Conservation (phyloP, 768 basidiomycete species). For the Russula ochroleuca region DNA sequence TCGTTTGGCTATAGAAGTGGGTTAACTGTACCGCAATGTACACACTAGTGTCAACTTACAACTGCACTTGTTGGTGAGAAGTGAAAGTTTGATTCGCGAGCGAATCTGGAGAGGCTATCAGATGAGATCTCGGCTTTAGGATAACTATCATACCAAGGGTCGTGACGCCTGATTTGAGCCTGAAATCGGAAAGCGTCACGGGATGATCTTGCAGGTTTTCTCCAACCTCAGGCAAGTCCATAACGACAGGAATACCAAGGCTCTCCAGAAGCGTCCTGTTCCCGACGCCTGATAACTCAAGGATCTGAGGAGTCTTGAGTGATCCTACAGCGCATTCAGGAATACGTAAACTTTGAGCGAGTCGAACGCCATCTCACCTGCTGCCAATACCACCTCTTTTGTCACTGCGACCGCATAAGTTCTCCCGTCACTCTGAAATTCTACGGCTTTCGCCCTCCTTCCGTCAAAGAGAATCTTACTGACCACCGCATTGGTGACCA, state of each 20-base stretch:
- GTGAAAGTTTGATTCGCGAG: slow-evolving; percentile 21
- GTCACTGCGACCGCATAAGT: slow-evolving; percentile 16
- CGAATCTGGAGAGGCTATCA: slow-evolving; percentile 13
- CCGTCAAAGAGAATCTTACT: slow-evolving; percentile 19
- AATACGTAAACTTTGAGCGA: background rate
- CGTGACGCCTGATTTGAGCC: slow-evolving; percentile 15
- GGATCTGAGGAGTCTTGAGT: slow-evolving; percentile 27
- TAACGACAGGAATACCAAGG: slow-evolving; percentile 22
- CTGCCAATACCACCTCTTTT: slow-evolving; percentile 22
- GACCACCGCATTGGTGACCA: slow-evolving; percentile 20
- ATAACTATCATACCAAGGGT: slow-evolving; percentile 21
- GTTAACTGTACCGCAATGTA: background rate
- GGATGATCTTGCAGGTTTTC: slow-evolving; percentile 28
- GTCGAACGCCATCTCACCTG: slow-evolving; percentile 11
- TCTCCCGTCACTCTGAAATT: slow-evolving; percentile 20
- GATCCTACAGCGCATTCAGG: slow-evolving; percentile 18
- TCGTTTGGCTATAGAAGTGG: slow-evolving; percentile 5
- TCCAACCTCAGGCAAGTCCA: slow-evolving; percentile 26
- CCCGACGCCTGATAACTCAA: slow-evolving; percentile 25
- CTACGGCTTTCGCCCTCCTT: slow-evolving; percentile 19
- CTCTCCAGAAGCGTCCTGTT: slow-evolving; percentile 21
- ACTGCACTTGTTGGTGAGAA: slow-evolving; percentile 17
- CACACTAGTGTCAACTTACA: slow-evolving; percentile 5
- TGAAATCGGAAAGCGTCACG: slow-evolving; percentile 26
- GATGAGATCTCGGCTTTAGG: background rate